phyloP scores from a whole-genome alignment of 2,329 filamentous ascomycete species.

The Xylaria arbuscula region DNA sequence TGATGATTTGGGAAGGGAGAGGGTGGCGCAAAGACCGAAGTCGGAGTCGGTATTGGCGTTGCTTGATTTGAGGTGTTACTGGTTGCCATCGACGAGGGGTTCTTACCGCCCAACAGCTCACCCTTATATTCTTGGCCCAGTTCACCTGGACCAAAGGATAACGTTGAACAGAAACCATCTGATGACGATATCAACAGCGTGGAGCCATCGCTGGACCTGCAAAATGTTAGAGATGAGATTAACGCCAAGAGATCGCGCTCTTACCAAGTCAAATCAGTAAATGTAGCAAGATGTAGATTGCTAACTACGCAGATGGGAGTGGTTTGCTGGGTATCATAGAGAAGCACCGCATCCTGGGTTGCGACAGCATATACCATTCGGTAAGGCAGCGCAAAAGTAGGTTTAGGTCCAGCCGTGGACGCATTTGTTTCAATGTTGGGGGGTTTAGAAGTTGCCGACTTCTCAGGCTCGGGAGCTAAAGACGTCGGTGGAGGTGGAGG shows the following conservation, averaged over 20 bases:
- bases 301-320: slow-evolving; percentile 94
- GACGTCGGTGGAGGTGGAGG: slow-evolving; percentile 73
- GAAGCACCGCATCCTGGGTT: slow-evolving; percentile 91
- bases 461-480: slow-evolving; percentile 58
- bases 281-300: slow-evolving; percentile 96
- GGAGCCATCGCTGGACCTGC: slow-evolving; percentile 78
- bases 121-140: slow-evolving; percentile 84
- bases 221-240: slow-evolving; percentile 46
- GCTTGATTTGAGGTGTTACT: slow-evolving; percentile 67
- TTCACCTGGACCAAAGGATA: slow-evolving; percentile 86
- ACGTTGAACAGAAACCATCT: slow-evolving; percentile 94
- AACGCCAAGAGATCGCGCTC: slow-evolving; percentile 44
- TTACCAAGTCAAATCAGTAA: slow-evolving; percentile 95
- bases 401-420: slow-evolving; percentile 67
- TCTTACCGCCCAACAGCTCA: slow-evolving; percentile 66
- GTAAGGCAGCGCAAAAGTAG: slow-evolving; percentile 87
- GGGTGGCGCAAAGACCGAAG: slow-evolving; percentile 69
- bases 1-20: slow-evolving; percentile 69
- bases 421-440: slow-evolving; percentile 60
- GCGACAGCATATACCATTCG: slow-evolving; percentile 97
- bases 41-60: slow-evolving; percentile 78
- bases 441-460: slow-evolving; percentile 63
- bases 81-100: slow-evolving; percentile 55
- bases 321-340: slow-evolving; percentile 97
- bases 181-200: slow-evolving; percentile 96